These are phyloP conservation scores for Aspergillus neoniger DNA, from an alignment of 2,329 filamentous ascomycete species.

Conservation along the genomic window DNA sequence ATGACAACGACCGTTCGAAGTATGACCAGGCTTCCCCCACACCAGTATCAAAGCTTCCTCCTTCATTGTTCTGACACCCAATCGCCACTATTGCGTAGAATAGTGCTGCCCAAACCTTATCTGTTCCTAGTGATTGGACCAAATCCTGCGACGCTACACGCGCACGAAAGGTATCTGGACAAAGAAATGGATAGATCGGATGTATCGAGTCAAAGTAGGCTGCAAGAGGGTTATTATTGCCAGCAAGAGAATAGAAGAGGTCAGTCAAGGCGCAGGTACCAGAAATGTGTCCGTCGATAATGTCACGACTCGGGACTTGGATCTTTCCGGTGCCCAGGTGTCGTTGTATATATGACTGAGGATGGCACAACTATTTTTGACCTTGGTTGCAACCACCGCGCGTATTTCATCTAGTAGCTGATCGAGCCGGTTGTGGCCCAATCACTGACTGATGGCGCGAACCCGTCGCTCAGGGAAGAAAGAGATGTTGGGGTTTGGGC, in stretches of 20 bases:
- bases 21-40: conserved; percentile 41
- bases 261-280: neutral
- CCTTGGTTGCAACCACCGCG: conserved; percentile 5
- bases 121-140: conserved; percentile 54
- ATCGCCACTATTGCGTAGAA: conserved; percentile 43
- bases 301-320: neutral
- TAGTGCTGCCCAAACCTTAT: conserved; percentile 50
- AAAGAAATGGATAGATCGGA: conserved; percentile 45
- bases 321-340: neutral
- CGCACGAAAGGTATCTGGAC: conserved; percentile 37
- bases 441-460: conserved; percentile 6
- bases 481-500: conserved; percentile 12
- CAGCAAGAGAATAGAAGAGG: too few relatives aligned
- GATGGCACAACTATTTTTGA: conserved; percentile 5
- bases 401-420: conserved; percentile 10
- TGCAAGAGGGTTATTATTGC: conserved; percentile 10
- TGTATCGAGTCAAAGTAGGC: conserved; percentile 45
- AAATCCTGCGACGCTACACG: conserved; percentile 47
- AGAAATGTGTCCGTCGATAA: neutral
- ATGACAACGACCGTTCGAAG: conserved; percentile 16
- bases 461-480: conserved; percentile 13
- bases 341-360: neutral
- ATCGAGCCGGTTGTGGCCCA: conserved; percentile 11
- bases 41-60: conserved; percentile 42
- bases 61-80: conserved; percentile 38